phyloP scores from a whole-genome alignment of 257 asterid genomes.

The Solanum piurae region DNA sequence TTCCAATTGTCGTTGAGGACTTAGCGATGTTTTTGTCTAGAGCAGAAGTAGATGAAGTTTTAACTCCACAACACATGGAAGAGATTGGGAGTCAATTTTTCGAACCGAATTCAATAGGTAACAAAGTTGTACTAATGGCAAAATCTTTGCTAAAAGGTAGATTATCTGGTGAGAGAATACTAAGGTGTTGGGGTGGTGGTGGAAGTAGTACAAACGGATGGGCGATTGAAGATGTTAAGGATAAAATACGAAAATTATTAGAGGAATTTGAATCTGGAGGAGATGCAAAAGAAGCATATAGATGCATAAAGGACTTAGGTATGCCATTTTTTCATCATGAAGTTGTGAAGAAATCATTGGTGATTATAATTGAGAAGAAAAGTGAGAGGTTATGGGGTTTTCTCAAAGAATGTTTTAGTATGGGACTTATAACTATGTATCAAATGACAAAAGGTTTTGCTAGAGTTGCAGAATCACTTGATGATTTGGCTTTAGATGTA shows the following conservation, averaged over 20 bases:
- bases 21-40: constrained; percentile 77
- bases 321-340: constrained; percentile 97
- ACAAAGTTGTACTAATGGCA: constrained; percentile 53
- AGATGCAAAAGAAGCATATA: constrained; percentile 67
- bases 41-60: constrained; percentile 77
- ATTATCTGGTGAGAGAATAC: constrained; percentile 76
- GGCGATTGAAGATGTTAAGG: constrained; percentile 79
- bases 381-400: constrained; percentile 59
- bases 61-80: constrained; percentile 76
- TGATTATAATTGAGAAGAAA: constrained; percentile 62
- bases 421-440: constrained; percentile 61
- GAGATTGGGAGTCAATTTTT: constrained; percentile 59
- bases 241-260: constrained; percentile 53
- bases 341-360: constrained; percentile 69
- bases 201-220: constrained; percentile 57
- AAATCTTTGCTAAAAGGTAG: constrained; percentile 63
- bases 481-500: constrained; percentile 84
- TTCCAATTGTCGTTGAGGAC: constrained; percentile 71
- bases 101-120: constrained; percentile 44
- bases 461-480: constrained; percentile 59
- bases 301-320: constrained; percentile 82
- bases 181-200: constrained; percentile 90
- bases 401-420: constrained; percentile 53
- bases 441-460: constrained; percentile 79
- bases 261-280: constrained; percentile 82